Evolutionary conservation across 1,284 basidiomycete species (phyloP).

Genomic region (Pholiota adiposa): DNA sequence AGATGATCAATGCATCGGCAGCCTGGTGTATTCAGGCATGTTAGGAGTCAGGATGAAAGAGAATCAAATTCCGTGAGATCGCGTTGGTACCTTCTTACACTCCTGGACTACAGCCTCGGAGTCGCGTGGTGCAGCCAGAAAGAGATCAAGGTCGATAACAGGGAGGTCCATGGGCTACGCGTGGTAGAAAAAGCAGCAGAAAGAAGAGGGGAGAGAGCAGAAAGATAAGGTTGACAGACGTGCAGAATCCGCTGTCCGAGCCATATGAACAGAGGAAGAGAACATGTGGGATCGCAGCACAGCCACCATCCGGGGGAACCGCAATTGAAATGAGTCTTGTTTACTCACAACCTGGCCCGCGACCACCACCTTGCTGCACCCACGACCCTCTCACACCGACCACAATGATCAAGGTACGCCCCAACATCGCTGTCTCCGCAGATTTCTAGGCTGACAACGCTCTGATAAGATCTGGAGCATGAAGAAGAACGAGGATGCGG

Average conservation of each 20-base stretch:
- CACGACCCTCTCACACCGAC: slow-evolving; percentile 34
- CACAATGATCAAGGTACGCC: slow-evolving; percentile 62
- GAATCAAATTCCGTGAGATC: neutral
- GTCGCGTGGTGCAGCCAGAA: slow-evolving; percentile 52
- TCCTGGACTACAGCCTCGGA: slow-evolving; percentile 56
- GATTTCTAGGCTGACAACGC: neutral
- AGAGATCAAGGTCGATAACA: slow-evolving; percentile 79
- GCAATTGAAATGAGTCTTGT: slow-evolving; percentile 28
- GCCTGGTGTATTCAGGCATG: slow-evolving; percentile 48
- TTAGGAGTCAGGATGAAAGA: neutral
- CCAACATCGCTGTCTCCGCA: neutral
- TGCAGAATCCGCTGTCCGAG: neutral
- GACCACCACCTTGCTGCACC: slow-evolving; percentile 35
- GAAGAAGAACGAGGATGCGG: slow-evolving; percentile 96
- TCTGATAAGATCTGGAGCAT: slow-evolving; percentile 88
- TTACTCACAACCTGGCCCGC: slow-evolving; percentile 32
- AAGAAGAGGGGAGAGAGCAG: neutral
- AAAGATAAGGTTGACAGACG: neutral
- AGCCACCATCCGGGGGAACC: slow-evolving; percentile 31
- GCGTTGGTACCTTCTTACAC: slow-evolving; percentile 62
- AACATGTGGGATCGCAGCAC: slow-evolving; percentile 26
- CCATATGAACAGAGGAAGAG: slow-evolving; percentile 7
- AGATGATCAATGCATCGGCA: slow-evolving; percentile 79
- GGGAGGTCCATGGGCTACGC: slow-evolving; percentile 53
- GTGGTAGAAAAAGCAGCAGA: neutral